Conservation (phyloP, 139 green algal genomes). For the Chlamydomonas eustigma region DNA sequence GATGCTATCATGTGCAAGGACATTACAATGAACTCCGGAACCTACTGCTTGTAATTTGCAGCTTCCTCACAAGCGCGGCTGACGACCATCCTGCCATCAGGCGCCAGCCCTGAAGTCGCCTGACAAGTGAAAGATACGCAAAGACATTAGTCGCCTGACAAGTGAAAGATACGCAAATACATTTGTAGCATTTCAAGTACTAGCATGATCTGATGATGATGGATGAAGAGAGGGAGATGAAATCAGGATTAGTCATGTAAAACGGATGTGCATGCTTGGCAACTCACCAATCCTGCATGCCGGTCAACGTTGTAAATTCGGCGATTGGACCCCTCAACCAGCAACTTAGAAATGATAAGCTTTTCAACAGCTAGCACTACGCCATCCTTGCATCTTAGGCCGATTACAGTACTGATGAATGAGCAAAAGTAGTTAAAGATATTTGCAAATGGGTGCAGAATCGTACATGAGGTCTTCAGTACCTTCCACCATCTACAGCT, state of each 20-base stretch:
- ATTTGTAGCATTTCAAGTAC: too few species aligned
- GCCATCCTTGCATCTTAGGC: constrained; percentile 92
- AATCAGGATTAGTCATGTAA: too few species aligned
- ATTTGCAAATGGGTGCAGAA: constrained; percentile 1
- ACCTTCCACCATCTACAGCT: constrained; percentile 96
- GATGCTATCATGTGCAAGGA: too few species aligned
- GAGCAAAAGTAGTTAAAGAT: background rate
- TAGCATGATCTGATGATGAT: too few species aligned
- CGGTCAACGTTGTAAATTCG: constrained; percentile 80
- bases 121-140: constrained; percentile 12
- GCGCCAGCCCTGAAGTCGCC: constrained; percentile 64
- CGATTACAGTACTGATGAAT: constrained; percentile 89
- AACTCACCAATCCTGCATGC: constrained; percentile 81
- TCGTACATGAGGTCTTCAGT: background rate
- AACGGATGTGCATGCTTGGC: too few species aligned
- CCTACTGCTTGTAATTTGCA: constrained; percentile 64
- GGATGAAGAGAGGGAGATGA: too few species aligned
- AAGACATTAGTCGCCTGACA: too few species aligned
- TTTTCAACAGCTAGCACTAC: constrained; percentile 96
- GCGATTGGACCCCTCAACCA: constrained; percentile 84
- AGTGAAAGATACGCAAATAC: too few species aligned
- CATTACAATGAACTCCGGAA: too few species aligned
- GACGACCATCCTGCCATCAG: constrained; percentile 82
- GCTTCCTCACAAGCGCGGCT: constrained; percentile 78
- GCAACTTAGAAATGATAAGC: constrained; percentile 92